Base-by-base conservation (phyloP, 2,329 filamentous ascomycete genomes). In the Macroventuria anomochaeta region DNA sequence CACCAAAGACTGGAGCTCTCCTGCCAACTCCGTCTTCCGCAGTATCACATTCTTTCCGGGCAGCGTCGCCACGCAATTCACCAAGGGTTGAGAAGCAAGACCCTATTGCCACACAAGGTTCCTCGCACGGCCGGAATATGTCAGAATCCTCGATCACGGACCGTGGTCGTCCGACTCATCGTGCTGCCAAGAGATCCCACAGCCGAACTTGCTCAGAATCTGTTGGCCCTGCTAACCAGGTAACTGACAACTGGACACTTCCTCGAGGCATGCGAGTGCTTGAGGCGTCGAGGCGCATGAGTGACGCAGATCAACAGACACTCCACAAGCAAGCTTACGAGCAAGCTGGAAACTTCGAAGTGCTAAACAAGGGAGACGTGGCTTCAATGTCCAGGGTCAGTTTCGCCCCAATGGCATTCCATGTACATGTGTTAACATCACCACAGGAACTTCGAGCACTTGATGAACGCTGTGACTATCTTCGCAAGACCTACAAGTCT, bases 381-480 rank as follows among this genome's bases (percentile, higher is more conserved):
- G 59, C 70, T 43, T 76, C 78, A 15, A 79, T 91, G 5, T 89
- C 88, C 13, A 84, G 83, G 73, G 84, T 85, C 75, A 64, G 77
- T 46, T 36, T 29, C 25, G 7, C 42, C 20, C 25, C 25, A 47
- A 7, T 28, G 5, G 7, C 44, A 13, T 32, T 36, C 4, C 25
- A 15, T 32, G 7, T 3, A 21, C 15, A 23, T 17, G 49, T 46
- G 46, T 64, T 74, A 36, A 75, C 53, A 33, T n/a, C 7, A 7
- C 18, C 8, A 34, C 44, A 88, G 84, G 90, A 93, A 76, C 85
- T 92, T 47, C 85, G 87, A 42, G 85, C 83, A 53, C 80, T 93
- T n/a, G 89, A 93, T 64, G 88, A 91, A 68, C 85, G 89, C 50
- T 89, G 87, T 49, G 88, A 91, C 61, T 92, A 92, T 67, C 84